Conservation (phyloP, 495 filamentous ascomycete species). For the Talaromyces borbonicus region DNA sequence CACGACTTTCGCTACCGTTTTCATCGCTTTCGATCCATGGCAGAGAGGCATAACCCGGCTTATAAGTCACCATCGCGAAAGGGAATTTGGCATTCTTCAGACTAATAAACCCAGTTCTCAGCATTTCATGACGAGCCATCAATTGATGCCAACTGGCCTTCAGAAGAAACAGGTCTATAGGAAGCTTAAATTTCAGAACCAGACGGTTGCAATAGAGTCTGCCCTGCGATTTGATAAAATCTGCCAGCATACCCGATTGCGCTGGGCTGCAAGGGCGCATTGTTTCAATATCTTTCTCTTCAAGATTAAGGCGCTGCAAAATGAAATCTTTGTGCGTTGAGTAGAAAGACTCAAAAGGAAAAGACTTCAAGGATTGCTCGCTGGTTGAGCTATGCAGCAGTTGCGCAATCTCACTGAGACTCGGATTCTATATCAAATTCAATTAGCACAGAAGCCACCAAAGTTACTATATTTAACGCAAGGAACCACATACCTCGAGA, state of each 20-base stretch:
- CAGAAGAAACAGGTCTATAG: conserved; percentile 42
- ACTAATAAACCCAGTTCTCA: conserved; percentile 61
- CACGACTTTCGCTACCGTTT: conserved; percentile 1
- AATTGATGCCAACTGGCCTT: conserved; percentile 45
- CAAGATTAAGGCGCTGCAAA: conserved; percentile 13
- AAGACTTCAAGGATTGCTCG: conserved; percentile 10
- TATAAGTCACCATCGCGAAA: conserved; percentile 60
- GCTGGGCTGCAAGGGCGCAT: conserved; percentile 48
- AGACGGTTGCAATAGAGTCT: conserved; percentile 78
- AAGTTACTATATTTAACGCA: background rate
- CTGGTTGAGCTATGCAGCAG: conserved; percentile 11
- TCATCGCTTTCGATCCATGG: conserved; percentile 32
- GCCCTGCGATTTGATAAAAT: conserved; percentile 54
- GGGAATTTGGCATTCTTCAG: conserved; percentile 34
- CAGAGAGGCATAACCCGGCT: conserved; percentile 14
- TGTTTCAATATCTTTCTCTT: conserved; percentile 14
- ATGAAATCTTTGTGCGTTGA: conserved; percentile 46
- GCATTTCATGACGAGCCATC: conserved; percentile 53
- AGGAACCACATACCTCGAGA: conserved; percentile 37
- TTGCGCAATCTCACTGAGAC: conserved; percentile 22
- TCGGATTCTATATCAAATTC: conserved; percentile 46
- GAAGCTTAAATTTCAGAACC: conserved; percentile 41
- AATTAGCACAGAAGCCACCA: conserved; percentile 38
- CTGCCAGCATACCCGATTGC: conserved; percentile 73
- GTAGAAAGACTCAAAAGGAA: conserved; percentile 33